Conservation (phyloP, 306 rosid species). For the Glycyrrhiza uralensis region DNA sequence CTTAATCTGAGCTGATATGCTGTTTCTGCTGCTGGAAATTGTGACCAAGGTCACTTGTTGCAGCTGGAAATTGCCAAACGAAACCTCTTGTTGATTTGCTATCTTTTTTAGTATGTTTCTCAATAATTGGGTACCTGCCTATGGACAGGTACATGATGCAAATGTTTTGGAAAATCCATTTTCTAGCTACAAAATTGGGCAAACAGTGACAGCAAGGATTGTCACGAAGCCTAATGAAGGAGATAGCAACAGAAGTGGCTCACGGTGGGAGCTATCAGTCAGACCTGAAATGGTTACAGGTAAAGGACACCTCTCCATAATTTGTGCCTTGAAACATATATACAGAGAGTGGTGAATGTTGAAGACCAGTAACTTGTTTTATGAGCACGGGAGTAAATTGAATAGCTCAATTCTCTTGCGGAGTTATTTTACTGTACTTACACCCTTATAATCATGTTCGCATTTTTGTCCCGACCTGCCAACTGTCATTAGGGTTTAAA, state of each 20-base stretch:
- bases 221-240: slow-evolving; percentile 62
- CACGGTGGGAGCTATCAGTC: slow-evolving; percentile 77
- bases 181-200: slow-evolving; percentile 65
- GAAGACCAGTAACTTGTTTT: slow-evolving; percentile 2
- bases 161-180: slow-evolving; percentile 62
- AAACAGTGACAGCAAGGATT: slow-evolving; percentile 68
- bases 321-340: neutral
- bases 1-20: neutral
- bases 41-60: neutral
- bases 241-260: slow-evolving; percentile 40
- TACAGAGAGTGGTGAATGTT: neutral
- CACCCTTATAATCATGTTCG: neutral
- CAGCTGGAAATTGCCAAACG: too few relatives aligned
- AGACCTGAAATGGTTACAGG: slow-evolving; percentile 61
- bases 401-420: neutral
- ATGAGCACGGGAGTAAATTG: neutral
- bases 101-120: neutral
- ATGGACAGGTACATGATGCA: slow-evolving; percentile 59
- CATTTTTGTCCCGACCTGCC: neutral
- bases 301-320: slow-evolving; percentile 8
- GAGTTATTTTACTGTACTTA: neutral
- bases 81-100: neutral
- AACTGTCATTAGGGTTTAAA: neutral
- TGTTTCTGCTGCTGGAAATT: neutral
- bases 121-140: slow-evolving; percentile 5